A percentile compares a stretch with the other conserved stretches of the same genome.
These are phyloP conservation scores for Aspergillus conjunctus DNA, from an alignment of 495 filamentous ascomycete genomes.

Conservation along the genomic window DNA sequence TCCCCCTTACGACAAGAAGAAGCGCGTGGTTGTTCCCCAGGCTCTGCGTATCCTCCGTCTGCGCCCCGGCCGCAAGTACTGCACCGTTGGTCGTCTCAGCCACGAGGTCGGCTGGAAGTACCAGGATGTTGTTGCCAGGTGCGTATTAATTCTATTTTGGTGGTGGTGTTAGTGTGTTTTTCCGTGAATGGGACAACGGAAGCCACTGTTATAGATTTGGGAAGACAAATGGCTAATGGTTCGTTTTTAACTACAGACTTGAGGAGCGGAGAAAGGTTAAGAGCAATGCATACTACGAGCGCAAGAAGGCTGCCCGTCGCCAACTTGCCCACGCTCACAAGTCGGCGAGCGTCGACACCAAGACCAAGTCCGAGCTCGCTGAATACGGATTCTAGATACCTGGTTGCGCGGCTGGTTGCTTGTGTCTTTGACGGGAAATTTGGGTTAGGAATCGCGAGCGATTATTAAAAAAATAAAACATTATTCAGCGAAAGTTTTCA, in stretches of 20 bases:
- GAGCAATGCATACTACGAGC: constrained; percentile 97
- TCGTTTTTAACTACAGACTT: constrained; percentile 60
- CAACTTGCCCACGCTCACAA: constrained; percentile 89
- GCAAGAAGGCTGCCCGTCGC: constrained; percentile 93
- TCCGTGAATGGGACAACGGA: not conserved
- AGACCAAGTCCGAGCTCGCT: constrained; percentile 70
- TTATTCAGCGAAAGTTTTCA: constrained; percentile 41
- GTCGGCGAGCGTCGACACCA: constrained; percentile 80
- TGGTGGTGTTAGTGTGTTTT: not conserved
- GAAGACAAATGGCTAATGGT: constrained; percentile 40
- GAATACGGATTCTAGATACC: constrained; percentile 70
- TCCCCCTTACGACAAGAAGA: constrained; percentile 98
- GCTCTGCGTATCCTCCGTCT: constrained; percentile 90
- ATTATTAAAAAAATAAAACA: constrained; percentile 28
- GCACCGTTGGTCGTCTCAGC: constrained; percentile 94
- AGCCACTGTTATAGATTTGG: not conserved
- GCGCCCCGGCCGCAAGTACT: constrained; percentile 99
- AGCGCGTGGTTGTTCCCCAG: constrained; percentile 98
- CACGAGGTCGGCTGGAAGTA: constrained; percentile 99
- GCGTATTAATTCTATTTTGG: constrained; percentile 43
- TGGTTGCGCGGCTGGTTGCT: constrained; percentile 49
- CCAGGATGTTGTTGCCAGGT: constrained; percentile 97
- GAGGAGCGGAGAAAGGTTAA: constrained; percentile 99
- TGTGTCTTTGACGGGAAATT: constrained; percentile 46
- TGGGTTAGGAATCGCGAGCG: constrained; percentile 49